Evolutionary conservation across 2,329 filamentous ascomycete genomes (phyloP).

Genomic region (Aspergillus alliaceus): DNA sequence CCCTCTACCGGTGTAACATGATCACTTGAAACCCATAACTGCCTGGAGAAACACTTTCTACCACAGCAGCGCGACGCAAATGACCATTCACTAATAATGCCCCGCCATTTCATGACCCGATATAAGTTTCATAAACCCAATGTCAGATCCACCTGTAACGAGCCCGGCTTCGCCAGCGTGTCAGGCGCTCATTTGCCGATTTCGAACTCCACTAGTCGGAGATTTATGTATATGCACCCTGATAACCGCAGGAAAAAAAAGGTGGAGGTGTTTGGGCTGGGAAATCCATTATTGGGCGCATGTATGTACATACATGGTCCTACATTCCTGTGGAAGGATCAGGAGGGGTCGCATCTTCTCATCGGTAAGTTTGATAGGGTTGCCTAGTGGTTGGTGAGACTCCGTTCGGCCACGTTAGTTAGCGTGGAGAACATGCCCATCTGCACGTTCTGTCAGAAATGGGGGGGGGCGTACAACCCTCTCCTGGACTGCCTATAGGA

Average conservation of each 20-base stretch:
- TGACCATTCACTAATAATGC: background rate
- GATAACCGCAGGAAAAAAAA: background rate
- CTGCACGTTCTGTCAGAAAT: background rate
- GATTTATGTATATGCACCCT: background rate
- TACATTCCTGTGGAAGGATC: background rate
- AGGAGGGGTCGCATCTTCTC: background rate
- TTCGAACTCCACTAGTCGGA: background rate
- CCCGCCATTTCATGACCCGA: background rate
- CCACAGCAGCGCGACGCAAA: background rate
- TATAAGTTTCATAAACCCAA: background rate
- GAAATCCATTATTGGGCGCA: constrained; percentile 1
- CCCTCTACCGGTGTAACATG: too few species aligned
- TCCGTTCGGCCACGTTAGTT: background rate
- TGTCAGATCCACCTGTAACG: background rate
- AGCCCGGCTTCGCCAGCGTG: constrained; percentile 7
- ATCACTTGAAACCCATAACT: too few species aligned
- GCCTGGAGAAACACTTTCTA: too few species aligned
- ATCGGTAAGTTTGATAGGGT: background rate
- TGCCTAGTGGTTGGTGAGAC: background rate
- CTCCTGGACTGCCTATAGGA: background rate
- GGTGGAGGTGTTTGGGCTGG: background rate
- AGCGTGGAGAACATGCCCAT: background rate
- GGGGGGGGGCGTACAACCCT: background rate
- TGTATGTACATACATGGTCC: background rate
- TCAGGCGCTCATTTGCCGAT: constrained; percentile 18